A percentile compares a stretch with the other conserved stretches of the same genome.
phyloP scores from a whole-genome alignment of 352 stramenopile genomes.

The Phytopythium kandeliae region DNA sequence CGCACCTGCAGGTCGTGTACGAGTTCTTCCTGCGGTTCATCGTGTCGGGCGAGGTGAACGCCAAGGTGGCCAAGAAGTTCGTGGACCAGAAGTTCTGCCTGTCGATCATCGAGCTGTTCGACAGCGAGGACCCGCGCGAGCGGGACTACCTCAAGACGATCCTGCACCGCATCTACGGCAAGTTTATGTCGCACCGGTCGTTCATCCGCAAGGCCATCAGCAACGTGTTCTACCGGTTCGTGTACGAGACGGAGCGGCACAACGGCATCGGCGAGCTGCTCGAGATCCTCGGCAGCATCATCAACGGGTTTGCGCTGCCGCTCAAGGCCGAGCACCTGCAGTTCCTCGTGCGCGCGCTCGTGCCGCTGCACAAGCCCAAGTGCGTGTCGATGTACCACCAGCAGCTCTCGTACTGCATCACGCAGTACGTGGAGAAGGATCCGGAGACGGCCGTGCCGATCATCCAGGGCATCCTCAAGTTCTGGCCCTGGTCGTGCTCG shows the following conservation, averaged over 20 bases:
- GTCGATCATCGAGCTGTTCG: constrained; percentile 92
- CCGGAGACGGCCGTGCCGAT: constrained; percentile 94
- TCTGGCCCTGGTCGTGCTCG: constrained; percentile 93
- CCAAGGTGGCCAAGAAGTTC: constrained; percentile 97
- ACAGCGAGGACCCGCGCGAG: constrained; percentile 96
- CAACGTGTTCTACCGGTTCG: constrained; percentile 98
- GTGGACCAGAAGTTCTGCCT: constrained; percentile 97
- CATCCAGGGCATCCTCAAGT: constrained; percentile 93
- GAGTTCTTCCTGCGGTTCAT: constrained; percentile 99
- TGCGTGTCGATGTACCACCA: constrained; percentile 97
- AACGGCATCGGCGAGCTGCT: constrained; percentile 96
- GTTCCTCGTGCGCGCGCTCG: constrained; percentile 93
- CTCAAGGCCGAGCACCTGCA: constrained; percentile 97
- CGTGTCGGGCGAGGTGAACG: constrained; percentile 95
- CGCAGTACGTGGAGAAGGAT: constrained; percentile 99
- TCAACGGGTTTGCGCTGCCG: constrained; percentile 99
- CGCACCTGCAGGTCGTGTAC: constrained; percentile 97
- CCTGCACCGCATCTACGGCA: constrained; percentile 98
- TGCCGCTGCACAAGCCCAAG: constrained; percentile 98
- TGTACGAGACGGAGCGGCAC: constrained; percentile 97
- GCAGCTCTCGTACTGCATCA: constrained; percentile 99
- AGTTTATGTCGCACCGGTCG: constrained; percentile 98
- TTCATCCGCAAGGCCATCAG: constrained; percentile 98
- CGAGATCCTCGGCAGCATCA: constrained; percentile 97
- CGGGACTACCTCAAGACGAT: constrained; percentile 99